These are phyloP conservation scores for Chrysanthemum seticuspe DNA, from an alignment of 129 eudicot species.

Conservation along the genomic window DNA sequence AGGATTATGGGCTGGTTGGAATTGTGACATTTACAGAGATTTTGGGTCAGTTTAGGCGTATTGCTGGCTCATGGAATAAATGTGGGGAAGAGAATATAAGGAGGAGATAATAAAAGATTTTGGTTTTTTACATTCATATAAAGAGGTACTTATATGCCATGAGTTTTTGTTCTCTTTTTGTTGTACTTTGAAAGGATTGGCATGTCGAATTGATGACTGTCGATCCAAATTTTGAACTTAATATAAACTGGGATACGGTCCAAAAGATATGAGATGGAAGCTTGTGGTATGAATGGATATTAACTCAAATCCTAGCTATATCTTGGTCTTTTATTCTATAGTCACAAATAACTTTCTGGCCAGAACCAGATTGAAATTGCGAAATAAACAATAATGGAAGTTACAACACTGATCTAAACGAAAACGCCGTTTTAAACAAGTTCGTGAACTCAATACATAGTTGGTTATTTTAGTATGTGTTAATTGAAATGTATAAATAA, in stretches of 20 bases:
- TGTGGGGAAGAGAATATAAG: conserved; percentile 17
- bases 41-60: conserved; percentile 48
- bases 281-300: not conserved
- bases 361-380: too few species aligned
- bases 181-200: not conserved
- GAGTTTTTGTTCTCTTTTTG: not conserved
- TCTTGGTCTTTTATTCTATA: not conserved
- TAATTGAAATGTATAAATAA: too few species aligned
- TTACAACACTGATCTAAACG: too few species aligned
- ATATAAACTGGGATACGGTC: conserved; percentile 1
- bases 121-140: not conserved
- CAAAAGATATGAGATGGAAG: not conserved
- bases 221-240: not conserved
- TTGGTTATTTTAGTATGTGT: too few species aligned
- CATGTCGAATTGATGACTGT: conserved; percentile 2
- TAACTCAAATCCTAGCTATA: not conserved
- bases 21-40: conserved; percentile 64
- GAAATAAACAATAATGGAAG: too few species aligned
- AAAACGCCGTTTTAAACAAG: too few species aligned
- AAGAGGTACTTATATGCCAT: not conserved
- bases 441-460: too few species aligned
- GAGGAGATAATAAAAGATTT: conserved; percentile 12
- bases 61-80: conserved; percentile 26
- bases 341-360: not conserved
- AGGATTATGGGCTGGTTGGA: conserved; percentile 65